These are phyloP conservation scores for Nidularia sp. DNA, from an alignment of 768 basidiomycete species.

Conservation along the genomic window DNA sequence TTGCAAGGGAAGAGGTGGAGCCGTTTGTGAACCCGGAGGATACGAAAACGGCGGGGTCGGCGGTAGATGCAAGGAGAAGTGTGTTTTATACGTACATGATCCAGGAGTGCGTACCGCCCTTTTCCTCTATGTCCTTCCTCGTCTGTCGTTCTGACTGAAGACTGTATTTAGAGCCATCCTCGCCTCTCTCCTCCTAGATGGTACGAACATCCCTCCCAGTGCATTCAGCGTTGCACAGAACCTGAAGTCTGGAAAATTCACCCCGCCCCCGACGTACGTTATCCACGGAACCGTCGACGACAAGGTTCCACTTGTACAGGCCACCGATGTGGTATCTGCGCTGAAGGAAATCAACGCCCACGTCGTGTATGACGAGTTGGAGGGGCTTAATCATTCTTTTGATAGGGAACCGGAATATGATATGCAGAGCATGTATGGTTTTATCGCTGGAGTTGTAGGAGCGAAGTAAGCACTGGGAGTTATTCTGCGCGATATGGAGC, in stretches of 20 bases:
- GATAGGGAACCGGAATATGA: slow-evolving; percentile 22
- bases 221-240: slow-evolving; percentile 23
- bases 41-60: slow-evolving; percentile 16
- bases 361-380: slow-evolving; percentile 27
- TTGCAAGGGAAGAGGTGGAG: slow-evolving; percentile 21
- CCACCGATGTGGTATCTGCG: slow-evolving; percentile 25
- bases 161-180: slow-evolving; percentile 19
- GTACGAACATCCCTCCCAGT: slow-evolving; percentile 21
- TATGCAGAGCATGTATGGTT: slow-evolving; percentile 31
- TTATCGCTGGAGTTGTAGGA: slow-evolving; percentile 4
- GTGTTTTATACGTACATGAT: slow-evolving; percentile 36
- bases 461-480: not conserved
- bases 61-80: slow-evolving; percentile 17
- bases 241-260: slow-evolving; percentile 17
- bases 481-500: not conserved
- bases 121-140: not conserved
- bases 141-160: not conserved
- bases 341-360: slow-evolving; percentile 13
- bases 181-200: slow-evolving; percentile 22
- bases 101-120: slow-evolving; percentile 25
- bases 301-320: slow-evolving; percentile 27
- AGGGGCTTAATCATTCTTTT: slow-evolving; percentile 27
- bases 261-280: slow-evolving; percentile 25
- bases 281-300: slow-evolving; percentile 31
- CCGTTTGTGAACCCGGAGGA: slow-evolving; percentile 23